Base-by-base conservation (phyloP, 805 yeast species). In the Barnettozyma vustinii region DNA sequence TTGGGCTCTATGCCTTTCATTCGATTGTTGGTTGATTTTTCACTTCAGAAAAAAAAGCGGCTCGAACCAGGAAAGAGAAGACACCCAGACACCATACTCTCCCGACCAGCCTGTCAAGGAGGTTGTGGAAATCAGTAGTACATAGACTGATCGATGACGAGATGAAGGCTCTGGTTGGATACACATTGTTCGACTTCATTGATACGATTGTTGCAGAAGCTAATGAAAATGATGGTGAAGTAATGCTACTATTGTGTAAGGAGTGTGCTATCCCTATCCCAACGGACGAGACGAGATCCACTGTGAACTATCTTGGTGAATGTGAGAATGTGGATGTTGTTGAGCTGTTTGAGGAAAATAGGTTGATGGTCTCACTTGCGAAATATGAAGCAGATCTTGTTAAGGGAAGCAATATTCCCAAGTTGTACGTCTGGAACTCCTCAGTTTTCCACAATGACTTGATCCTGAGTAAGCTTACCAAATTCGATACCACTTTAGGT, bases 71-170 rank as follows among this genome's bases (percentile, higher is more conserved):
- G 44, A 20, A 32, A 13, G 33, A 10, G 16, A 16, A n/a, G n/a
- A 46, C 52, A 49, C 41, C 55, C 51, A 18, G 7, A 51, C 51
- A 48, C 49, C 50, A 45, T 23, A 13, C 3, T 5, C 18, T 15
- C 21, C 10, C 5, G 19, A 12, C 5, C 15, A n/a, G 16, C 8
- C 25, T 23, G 25, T 23, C 25, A 23, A 23, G 25, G 25, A 23
- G 8, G 25, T 5, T 23, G 25, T 23, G 8, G 25, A 23, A 23
- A 23, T 5, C 7, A 23, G 8, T 23, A 23, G 25, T 23, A 8
- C 16, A n/a, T 20, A 15, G 12, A 33, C 12, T 8, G 33, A 30
- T 15, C 12, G 32, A 27, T 27, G 13, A 19, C 26, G 42, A 18
- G 26, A 43, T 43, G 44, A 27, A 26, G 9, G 48, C 45, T 7